A percentile compares a stretch with the other conserved stretches of the same genome.
These are phyloP conservation scores for Aspergillus sp. DNA, from an alignment of 2,329 filamentous ascomycete genomes.

Conservation along the genomic window DNA sequence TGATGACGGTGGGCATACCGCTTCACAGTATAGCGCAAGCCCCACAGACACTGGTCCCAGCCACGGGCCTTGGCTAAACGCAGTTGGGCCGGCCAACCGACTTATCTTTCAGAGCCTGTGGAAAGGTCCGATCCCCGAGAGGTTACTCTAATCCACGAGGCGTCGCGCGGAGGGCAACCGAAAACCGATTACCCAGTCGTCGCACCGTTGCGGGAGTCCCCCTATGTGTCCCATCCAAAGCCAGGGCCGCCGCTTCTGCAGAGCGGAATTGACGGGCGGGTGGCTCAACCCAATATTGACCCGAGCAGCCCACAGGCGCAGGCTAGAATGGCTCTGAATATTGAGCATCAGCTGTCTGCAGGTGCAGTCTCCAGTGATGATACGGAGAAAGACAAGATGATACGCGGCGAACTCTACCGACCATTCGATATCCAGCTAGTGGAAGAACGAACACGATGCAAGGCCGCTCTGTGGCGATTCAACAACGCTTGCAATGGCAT, in stretches of 20 bases:
- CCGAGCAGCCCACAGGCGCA: conserved; percentile 34
- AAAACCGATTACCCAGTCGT: conserved; percentile 34
- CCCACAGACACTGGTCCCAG: conserved; percentile 25
- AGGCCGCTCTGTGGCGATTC: conserved; percentile 70
- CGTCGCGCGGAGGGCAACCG: conserved; percentile 27
- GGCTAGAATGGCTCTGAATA: conserved; percentile 34
- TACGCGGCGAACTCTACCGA: conserved; percentile 66
- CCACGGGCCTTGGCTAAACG: conserved; percentile 32
- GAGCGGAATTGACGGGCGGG: conserved; percentile 26
- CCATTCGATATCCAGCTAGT: conserved; percentile 70
- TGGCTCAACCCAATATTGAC: conserved; percentile 26
- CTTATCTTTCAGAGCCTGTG: conserved; percentile 30
- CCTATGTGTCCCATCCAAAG: conserved; percentile 28
- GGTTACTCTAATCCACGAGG: conserved; percentile 31
- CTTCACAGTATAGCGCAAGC: conserved; percentile 32
- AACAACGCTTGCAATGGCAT: conserved; percentile 74
- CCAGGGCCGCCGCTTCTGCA: conserved; percentile 30
- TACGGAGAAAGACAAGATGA: conserved; percentile 85
- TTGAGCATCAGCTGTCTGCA: conserved; percentile 32
- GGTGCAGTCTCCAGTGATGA: conserved; percentile 35
- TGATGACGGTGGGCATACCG: conserved; percentile 34
- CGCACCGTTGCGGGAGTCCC: conserved; percentile 32
- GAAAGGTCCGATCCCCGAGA: conserved; percentile 33
- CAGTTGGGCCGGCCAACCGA: conserved; percentile 29
- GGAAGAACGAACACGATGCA: conserved; percentile 76